A percentile compares a stretch with the other conserved stretches of the same genome.
These are phyloP conservation scores for Penstemon eatonii DNA, from an alignment of 257 asterid species.

Conservation along the genomic window DNA sequence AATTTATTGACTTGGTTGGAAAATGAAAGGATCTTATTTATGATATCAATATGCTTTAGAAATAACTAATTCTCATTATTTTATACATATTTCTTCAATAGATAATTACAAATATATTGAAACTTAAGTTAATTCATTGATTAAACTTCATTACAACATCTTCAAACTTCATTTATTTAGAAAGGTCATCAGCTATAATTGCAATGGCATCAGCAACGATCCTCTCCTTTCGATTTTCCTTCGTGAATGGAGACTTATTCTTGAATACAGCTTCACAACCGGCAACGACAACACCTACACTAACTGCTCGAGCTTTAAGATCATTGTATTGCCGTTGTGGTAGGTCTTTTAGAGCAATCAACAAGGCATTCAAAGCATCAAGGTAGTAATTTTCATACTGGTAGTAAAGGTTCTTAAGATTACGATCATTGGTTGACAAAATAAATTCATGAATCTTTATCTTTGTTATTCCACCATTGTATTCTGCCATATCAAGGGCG, in stretches of 20 bases:
- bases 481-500: constrained; percentile 11
- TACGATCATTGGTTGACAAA: not conserved
- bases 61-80: too few species aligned
- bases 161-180: not conserved
- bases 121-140: too few species aligned
- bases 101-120: too few species aligned
- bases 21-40: too few species aligned
- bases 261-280: constrained; percentile 20
- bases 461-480: constrained; percentile 1
- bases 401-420: not conserved
- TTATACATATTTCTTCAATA: too few species aligned
- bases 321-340: not conserved
- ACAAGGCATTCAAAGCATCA: constrained; percentile 1
- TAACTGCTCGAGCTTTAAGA: not conserved
- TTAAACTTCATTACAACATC: too few species aligned
- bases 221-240: constrained; percentile 1
- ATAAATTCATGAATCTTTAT: not conserved
- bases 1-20: too few species aligned
- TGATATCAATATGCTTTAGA: too few species aligned
- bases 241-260: not conserved
- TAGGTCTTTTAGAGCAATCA: constrained; percentile 11
- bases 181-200: constrained; percentile 15
- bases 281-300: not conserved
- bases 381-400: constrained; percentile 18
- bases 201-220: constrained; percentile 27